Conservation (phyloP, 202 grass and related monocot genomes). For the Carex sylvatica region DNA sequence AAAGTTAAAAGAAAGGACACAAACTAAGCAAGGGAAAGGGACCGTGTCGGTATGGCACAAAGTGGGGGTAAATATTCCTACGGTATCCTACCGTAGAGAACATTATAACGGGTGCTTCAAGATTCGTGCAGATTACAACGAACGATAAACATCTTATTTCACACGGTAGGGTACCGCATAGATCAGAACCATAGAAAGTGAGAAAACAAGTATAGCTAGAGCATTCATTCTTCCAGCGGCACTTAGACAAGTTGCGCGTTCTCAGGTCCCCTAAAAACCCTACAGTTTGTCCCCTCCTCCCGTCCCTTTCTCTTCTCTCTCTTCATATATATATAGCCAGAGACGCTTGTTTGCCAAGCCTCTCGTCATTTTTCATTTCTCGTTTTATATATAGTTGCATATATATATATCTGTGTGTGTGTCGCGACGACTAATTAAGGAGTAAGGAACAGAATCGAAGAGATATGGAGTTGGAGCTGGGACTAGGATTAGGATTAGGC, state of each 20-base stretch:
- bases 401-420: neutral
- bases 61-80: neutral
- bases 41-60: conserved; percentile 29
- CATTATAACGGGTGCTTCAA: too few relatives aligned
- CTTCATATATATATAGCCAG: neutral
- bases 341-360: conserved; percentile 3
- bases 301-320: neutral
- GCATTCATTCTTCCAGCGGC: neutral
- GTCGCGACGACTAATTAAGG: too few relatives aligned
- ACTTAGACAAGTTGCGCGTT: conserved; percentile 10
- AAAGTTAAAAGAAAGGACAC: conserved; percentile 26
- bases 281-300: conserved; percentile 20
- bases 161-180: too few relatives aligned
- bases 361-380: conserved; percentile 1
- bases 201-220: too few relatives aligned
- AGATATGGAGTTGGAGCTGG: conserved; percentile 75
- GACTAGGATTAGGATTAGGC: conserved; percentile 15
- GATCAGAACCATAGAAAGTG: too few relatives aligned
- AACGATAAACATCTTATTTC: too few relatives aligned
- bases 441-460: too few relatives aligned
- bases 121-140: too few relatives aligned
- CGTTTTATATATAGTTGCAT: neutral
- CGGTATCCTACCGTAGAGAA: too few relatives aligned
- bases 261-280: conserved; percentile 17
- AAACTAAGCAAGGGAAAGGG: conserved; percentile 28